Conservation (phyloP, 129 eudicot genomes). For the Lactuca saligna region DNA sequence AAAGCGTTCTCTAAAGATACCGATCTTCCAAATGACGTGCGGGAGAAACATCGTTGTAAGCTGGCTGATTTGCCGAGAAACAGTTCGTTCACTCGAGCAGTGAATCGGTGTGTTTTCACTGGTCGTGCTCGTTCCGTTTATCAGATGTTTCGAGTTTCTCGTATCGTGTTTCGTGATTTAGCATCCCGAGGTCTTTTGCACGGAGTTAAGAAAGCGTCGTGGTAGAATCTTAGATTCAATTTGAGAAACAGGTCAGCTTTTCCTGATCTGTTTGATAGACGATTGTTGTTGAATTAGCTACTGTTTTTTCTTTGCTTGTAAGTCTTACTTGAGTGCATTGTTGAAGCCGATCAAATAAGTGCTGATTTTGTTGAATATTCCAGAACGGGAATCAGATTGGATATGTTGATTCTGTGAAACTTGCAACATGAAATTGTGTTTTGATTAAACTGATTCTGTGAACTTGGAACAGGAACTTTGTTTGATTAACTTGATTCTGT, state of each 20-base stretch:
- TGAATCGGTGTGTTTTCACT: constrained; percentile 47
- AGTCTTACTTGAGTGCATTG: background rate
- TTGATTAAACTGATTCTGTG: no score
- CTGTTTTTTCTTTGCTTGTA: constrained; percentile 4
- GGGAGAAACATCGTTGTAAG: constrained; percentile 40
- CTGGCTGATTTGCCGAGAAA: constrained; percentile 50
- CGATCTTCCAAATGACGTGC: constrained; percentile 38
- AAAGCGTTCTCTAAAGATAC: constrained; percentile 46
- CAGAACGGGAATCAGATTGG: background rate
- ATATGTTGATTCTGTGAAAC: background rate
- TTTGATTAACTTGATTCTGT: no score
- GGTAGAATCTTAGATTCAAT: constrained; percentile 26
- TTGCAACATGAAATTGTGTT: background rate
- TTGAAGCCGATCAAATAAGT: background rate
- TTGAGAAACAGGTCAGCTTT: constrained; percentile 28
- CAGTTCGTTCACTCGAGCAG: constrained; percentile 47
- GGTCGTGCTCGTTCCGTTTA: constrained; percentile 60
- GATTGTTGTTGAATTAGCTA: background rate
- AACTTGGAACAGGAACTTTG: background rate
- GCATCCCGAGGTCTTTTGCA: constrained; percentile 41
- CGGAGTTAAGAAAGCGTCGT: constrained; percentile 57
- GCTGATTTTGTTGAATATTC: background rate
- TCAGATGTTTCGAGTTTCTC: constrained; percentile 48
- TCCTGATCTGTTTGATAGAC: constrained; percentile 8
- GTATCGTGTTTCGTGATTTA: constrained; percentile 50